These are phyloP conservation scores for Ustilago xerochloae DNA, from an alignment of 1,284 basidiomycete species.

Conservation along the genomic window DNA sequence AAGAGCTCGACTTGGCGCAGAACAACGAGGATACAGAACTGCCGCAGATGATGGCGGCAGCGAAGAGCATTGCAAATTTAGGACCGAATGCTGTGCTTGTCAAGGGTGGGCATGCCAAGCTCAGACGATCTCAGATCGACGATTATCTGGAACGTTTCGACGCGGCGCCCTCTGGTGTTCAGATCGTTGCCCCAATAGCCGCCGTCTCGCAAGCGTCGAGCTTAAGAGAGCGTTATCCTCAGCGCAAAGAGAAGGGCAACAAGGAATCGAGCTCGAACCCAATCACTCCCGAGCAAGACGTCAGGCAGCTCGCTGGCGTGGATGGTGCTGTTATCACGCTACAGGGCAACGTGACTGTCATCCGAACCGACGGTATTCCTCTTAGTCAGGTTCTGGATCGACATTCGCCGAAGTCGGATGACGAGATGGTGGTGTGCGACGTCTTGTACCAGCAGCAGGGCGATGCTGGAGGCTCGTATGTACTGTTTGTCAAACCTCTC, in stretches of 20 bases:
- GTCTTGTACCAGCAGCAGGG: slow-evolving; percentile 73
- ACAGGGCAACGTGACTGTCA: slow-evolving; percentile 21
- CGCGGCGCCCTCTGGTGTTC: background rate
- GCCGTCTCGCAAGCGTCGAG: background rate
- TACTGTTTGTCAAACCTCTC: slow-evolving; percentile 56
- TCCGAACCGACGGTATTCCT: slow-evolving; percentile 44
- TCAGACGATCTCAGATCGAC: slow-evolving; percentile 26
- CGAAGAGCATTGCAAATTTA: slow-evolving; percentile 72
- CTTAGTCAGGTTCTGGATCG: slow-evolving; percentile 30
- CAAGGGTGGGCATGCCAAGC: slow-evolving; percentile 85
- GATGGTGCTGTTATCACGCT: slow-evolving; percentile 30
- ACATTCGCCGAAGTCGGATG: background rate
- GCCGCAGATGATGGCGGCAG: slow-evolving; percentile 69
- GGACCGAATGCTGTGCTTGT: slow-evolving; percentile 78
- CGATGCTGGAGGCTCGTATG: slow-evolving; percentile 63
- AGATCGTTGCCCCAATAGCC: background rate
- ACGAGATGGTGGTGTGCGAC: slow-evolving; percentile 75
- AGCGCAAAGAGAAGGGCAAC: background rate
- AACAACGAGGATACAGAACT: slow-evolving; percentile 24
- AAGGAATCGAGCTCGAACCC: background rate
- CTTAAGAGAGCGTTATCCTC: slow-evolving; percentile 17
- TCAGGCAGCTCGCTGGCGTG: slow-evolving; percentile 27
- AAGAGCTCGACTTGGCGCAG: slow-evolving; percentile 24
- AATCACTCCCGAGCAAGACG: slow-evolving; percentile 3
- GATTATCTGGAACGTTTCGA: slow-evolving; percentile 3